Evolutionary conservation across 164 flowering plant species (phyloP).

Genomic region (Akebia trifoliata): DNA sequence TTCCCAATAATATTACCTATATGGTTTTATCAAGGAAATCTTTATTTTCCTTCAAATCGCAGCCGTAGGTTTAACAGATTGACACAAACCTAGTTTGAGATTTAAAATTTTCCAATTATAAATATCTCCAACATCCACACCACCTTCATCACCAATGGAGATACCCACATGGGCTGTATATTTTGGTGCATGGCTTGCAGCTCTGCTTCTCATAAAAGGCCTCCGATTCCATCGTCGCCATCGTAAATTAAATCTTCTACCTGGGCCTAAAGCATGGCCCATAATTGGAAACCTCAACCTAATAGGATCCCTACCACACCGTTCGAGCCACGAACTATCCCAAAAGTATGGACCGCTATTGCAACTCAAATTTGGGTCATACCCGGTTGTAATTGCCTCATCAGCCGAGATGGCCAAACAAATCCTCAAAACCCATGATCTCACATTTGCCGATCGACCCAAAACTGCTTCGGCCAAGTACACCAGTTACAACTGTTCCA

Average conservation of each 20-base stretch:
- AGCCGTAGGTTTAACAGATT: no score
- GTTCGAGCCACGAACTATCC: slow-evolving; percentile 24
- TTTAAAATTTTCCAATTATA: no score
- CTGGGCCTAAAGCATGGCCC: slow-evolving; percentile 36
- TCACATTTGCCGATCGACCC: slow-evolving; percentile 29
- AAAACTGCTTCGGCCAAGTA: slow-evolving; percentile 21
- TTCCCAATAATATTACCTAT: no score
- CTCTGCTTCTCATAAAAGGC: slow-evolving; percentile 4
- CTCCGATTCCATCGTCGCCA: slow-evolving; percentile 4
- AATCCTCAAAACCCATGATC: slow-evolving; percentile 31
- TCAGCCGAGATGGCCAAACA: slow-evolving; percentile 32
- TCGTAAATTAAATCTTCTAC: slow-evolving; percentile 23
- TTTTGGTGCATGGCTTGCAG: slow-evolving; percentile 9
- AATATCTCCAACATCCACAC: no score
- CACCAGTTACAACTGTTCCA: slow-evolving; percentile 20
- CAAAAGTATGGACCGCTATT: slow-evolving; percentile 31
- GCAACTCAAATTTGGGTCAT: slow-evolving; percentile 28
- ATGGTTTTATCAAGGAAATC: no score
- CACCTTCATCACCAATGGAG: no score
- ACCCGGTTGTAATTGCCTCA: slow-evolving; percentile 27
- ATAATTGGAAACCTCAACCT: slow-evolving; percentile 34
- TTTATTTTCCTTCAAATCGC: no score
- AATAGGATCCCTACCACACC: slow-evolving; percentile 32
- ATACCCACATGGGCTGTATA: no score
- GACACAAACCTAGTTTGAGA: no score